Conservation (phyloP, 2,329 filamentous ascomycete species). For the Penicillium sp. region DNA sequence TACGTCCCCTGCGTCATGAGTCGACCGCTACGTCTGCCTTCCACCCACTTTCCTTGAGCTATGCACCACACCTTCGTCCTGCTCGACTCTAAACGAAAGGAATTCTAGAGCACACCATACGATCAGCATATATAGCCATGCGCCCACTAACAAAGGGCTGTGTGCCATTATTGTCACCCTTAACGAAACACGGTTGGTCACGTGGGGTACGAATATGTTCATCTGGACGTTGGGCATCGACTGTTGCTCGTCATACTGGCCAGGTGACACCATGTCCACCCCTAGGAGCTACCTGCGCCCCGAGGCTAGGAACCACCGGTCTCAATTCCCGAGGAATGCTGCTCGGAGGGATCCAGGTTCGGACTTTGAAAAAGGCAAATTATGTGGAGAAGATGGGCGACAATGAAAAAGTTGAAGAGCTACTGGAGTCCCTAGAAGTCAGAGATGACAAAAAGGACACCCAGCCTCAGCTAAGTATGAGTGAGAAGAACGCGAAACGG, state of each 20-base stretch:
- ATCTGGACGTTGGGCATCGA: background rate
- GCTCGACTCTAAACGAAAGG: background rate
- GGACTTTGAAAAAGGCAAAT: slow-evolving; percentile 18
- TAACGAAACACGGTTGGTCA: slow-evolving; percentile 1
- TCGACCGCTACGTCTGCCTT: background rate
- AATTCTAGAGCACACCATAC: background rate
- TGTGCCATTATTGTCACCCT: slow-evolving; percentile 8
- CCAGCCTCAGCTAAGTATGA: slow-evolving; percentile 27
- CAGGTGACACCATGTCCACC: background rate
- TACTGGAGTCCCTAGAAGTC: slow-evolving; percentile 38
- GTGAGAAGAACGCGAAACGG: slow-evolving; percentile 22
- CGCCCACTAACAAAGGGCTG: slow-evolving; percentile 9
- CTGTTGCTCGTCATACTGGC: background rate
- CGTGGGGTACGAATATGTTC: background rate
- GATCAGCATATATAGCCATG: slow-evolving; percentile 4
- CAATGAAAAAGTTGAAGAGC: slow-evolving; percentile 36
- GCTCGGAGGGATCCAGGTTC: slow-evolving; percentile 2
- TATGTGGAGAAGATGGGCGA: slow-evolving; percentile 18
- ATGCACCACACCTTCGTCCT: background rate
- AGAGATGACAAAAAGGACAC: slow-evolving; percentile 28
- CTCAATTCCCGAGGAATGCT: background rate
- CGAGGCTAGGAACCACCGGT: background rate
- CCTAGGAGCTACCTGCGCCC: background rate
- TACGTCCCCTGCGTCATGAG: slow-evolving; percentile 6
- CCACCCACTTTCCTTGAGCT: background rate